phyloP scores from a whole-genome alignment of 768 basidiomycete species.

The Grammothele lineata region DNA sequence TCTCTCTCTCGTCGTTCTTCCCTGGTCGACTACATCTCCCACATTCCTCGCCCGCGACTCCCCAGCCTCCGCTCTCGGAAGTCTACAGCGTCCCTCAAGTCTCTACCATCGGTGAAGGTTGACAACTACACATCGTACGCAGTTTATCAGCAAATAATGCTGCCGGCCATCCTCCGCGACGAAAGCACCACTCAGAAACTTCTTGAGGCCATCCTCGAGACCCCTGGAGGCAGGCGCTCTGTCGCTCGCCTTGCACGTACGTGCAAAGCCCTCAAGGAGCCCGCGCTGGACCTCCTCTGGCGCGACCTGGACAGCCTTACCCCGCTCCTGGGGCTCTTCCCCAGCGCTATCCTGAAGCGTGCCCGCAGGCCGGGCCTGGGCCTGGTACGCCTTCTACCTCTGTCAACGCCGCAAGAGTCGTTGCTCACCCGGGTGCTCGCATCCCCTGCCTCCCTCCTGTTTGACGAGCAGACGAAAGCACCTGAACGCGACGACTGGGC shows the following conservation, averaged over 20 bases:
- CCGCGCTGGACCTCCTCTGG: constrained; percentile 71
- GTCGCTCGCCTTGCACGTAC: constrained; percentile 71
- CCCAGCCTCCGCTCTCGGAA: constrained; percentile 28
- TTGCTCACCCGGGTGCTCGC: constrained; percentile 11
- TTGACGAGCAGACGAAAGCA: constrained; percentile 41
- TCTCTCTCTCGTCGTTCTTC: constrained; percentile 25
- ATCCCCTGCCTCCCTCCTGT: not conserved
- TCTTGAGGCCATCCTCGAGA: constrained; percentile 48
- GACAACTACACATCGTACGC: constrained; percentile 35
- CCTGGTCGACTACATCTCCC: constrained; percentile 25
- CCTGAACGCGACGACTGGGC: constrained; percentile 72
- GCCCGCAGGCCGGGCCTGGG: constrained; percentile 70
- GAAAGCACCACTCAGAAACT: constrained; percentile 51
- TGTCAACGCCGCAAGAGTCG: constrained; percentile 7
- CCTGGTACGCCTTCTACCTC: constrained; percentile 48
- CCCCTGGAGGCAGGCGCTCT: constrained; percentile 61
- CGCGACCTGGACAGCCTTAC: constrained; percentile 71
- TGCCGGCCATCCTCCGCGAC: constrained; percentile 56
- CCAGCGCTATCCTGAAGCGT: constrained; percentile 61
- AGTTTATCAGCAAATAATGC: constrained; percentile 48
- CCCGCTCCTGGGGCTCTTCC: constrained; percentile 71
- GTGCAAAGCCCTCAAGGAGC: constrained; percentile 69
- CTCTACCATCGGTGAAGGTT: constrained; percentile 20
- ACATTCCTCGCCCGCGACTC: constrained; percentile 19
- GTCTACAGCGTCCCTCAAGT: constrained; percentile 24